Base-by-base conservation (phyloP, 2,329 filamentous ascomycete species). In the Amylocarpus encephaloides region DNA sequence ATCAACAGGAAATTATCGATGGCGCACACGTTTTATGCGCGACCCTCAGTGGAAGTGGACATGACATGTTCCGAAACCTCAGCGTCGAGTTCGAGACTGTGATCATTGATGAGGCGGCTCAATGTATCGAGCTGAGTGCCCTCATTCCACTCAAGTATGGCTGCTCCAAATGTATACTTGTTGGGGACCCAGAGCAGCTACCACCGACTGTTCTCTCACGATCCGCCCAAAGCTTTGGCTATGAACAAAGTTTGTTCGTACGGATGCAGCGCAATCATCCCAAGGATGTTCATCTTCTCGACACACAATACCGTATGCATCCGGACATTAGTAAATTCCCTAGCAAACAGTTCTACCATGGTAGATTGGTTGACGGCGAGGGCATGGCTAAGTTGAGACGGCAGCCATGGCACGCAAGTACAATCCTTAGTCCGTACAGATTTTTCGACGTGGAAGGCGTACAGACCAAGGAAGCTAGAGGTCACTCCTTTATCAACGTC, bases 261-360 rank as follows among this genome's bases (percentile, higher is more conserved):
- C 86, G 93, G 32, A 98, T 98, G 92, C 93, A 97, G 66, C 83
- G 84, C 62, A 96, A 96, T 57, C 85, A 92, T 61, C 88, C 89
- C 1, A 75, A 86, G 30, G 86, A 94, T 57, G 83, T 98, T 13
- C 92, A 98, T 71, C 76, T 98, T 22, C 80, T 98, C n/a, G 92
- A 97, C 65, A 93, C 86, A 49, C 93, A 98, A 66, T 98, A 98
- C 67, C 93, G 93, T 70, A 98, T 98, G 94, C 93, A 98, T 70
- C 93, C 94, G 0, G 88, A 93, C 59, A 98, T 98, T 66, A 95
- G 90, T 68, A 69, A 75, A 46, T 98, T 96, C 67, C 93, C 94
- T 1, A 95, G 90, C 67, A 74, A 78, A 59, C 85, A 91, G 46
- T 98, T 98, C 71, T 98, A 98, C 70, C 89, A 97, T 65, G 83